These are phyloP conservation scores for Yamadazyma taylorii DNA, from an alignment of 1,139 yeast species.

Conservation along the genomic window DNA sequence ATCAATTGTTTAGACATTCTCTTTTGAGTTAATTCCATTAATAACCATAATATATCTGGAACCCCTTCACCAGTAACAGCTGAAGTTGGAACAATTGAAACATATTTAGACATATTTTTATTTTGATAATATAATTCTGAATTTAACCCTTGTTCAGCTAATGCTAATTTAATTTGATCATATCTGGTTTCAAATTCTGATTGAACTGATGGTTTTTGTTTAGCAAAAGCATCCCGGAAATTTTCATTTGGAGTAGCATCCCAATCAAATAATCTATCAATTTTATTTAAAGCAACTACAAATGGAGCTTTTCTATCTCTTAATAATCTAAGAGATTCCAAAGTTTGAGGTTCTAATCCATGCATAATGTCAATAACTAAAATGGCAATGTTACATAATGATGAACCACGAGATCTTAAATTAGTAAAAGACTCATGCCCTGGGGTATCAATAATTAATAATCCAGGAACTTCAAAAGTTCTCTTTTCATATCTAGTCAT, in stretches of 20 bases:
- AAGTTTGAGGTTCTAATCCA: constrained; percentile 96
- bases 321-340: constrained; percentile 87
- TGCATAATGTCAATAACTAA: constrained; percentile 98
- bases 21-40: constrained; percentile 93
- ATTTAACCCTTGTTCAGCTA: constrained; percentile 98
- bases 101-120: constrained; percentile 88
- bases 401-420: constrained; percentile 97
- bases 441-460: constrained; percentile 95
- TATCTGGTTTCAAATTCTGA: constrained; percentile 88
- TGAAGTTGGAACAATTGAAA: constrained; percentile 96
- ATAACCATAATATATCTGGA: constrained; percentile 95
- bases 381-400: constrained; percentile 97
- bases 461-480: constrained; percentile 93
- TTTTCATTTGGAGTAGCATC: constrained; percentile 84
- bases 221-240: constrained; percentile 88
- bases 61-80: constrained; percentile 99
- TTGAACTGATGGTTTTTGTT: constrained; percentile 82
- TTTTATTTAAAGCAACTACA: constrained; percentile 93
- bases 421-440: constrained; percentile 99
- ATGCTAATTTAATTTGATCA: constrained; percentile 82
- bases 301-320: constrained; percentile 98
- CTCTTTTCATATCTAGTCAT: constrained; percentile 87
- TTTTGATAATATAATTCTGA: constrained; percentile 95
- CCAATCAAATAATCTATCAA: constrained; percentile 98
- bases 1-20: constrained; percentile 98